A percentile compares a stretch with the other conserved stretches of the same genome.
Conservation (phyloP, 2,329 filamentous ascomycete genomes). For the Ophiostoma angusticollis region DNA sequence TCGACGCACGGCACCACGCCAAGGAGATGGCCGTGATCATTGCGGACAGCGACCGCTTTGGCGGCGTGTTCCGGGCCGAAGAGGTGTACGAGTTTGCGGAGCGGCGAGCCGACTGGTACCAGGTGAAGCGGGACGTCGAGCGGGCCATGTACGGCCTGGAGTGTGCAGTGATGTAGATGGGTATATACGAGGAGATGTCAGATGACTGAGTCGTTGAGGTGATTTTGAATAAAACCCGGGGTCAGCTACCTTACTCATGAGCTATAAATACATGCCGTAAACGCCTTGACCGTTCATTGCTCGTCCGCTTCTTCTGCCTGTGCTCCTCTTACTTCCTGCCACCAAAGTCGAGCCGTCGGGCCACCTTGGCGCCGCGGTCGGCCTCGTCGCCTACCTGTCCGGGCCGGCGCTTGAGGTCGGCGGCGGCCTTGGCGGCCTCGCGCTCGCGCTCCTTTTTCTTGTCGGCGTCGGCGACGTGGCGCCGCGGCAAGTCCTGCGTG, state of each 20-base stretch:
- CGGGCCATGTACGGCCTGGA: conserved; percentile 95
- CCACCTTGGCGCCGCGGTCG: conserved; percentile 58
- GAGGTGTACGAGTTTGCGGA: conserved; percentile 98
- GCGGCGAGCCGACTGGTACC: conserved; percentile 86
- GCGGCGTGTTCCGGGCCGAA: conserved; percentile 85
- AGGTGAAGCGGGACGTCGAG: conserved; percentile 78
- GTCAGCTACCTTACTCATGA: not conserved
- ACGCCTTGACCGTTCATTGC: conserved; percentile 9
- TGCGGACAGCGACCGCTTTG: conserved; percentile 78
- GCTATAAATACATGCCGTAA: not conserved
- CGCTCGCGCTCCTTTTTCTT: conserved; percentile 33
- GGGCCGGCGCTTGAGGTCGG: conserved; percentile 66
- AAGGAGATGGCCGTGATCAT: conserved; percentile 95
- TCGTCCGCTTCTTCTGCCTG: not conserved
- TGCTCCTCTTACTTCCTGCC: conserved; percentile 23
- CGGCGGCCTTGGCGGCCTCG: conserved; percentile 53
- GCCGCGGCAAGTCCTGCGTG: conserved; percentile 69
- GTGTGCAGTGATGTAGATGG: conserved; percentile 76
- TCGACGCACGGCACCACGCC: conserved; percentile 73
- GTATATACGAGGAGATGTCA: too few relatives aligned
- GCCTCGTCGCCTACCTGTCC: conserved; percentile 54
- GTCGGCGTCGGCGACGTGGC: conserved; percentile 54
- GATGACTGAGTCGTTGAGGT: too few relatives aligned
- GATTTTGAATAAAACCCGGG: too few relatives aligned
- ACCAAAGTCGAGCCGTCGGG: conserved; percentile 71